These are phyloP conservation scores for Fusarium heterosporum DNA, from an alignment of 2,329 filamentous ascomycete genomes.

Conservation along the genomic window DNA sequence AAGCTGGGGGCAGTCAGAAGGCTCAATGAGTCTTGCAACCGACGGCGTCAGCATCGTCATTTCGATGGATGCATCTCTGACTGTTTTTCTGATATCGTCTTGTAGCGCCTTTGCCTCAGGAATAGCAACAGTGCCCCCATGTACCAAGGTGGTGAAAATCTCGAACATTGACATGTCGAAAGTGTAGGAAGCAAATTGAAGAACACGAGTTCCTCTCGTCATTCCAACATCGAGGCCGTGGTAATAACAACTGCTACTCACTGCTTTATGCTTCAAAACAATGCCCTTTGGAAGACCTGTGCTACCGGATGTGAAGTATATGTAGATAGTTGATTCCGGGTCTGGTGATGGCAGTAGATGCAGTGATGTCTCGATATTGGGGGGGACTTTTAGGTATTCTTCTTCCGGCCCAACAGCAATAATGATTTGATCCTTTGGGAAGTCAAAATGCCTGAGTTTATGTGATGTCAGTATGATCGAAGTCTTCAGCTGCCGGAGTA, in stretches of 20 bases:
- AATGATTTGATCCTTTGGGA: too few species aligned
- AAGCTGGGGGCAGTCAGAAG: not conserved
- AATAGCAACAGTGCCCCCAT: not conserved
- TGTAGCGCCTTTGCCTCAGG: not conserved
- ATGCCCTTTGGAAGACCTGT: slow-evolving; percentile 53
- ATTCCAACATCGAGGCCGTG: not conserved
- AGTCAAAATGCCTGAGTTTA: not conserved
- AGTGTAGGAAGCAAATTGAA: not conserved
- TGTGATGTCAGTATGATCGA: not conserved
- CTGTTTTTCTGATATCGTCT: not conserved
- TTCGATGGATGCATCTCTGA: not conserved
- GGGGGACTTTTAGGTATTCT: too few species aligned
- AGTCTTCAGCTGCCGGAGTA: not conserved
- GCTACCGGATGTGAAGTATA: slow-evolving; percentile 68
- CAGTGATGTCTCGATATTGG: not conserved
- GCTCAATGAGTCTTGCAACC: not conserved
- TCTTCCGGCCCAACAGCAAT: too few species aligned
- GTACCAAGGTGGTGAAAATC: not conserved
- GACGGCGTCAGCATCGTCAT: not conserved
- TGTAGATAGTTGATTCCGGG: slow-evolving; percentile 39
- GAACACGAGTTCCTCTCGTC: too few species aligned
- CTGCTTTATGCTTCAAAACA: not conserved
- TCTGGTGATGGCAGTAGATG: not conserved
- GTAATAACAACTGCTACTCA: not conserved
- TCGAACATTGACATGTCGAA: not conserved